Evolutionary conservation across 805 yeast species (phyloP), one percentile per base, ranked within the genome.

Genomic region (Priceomyces carsonii): DNA sequence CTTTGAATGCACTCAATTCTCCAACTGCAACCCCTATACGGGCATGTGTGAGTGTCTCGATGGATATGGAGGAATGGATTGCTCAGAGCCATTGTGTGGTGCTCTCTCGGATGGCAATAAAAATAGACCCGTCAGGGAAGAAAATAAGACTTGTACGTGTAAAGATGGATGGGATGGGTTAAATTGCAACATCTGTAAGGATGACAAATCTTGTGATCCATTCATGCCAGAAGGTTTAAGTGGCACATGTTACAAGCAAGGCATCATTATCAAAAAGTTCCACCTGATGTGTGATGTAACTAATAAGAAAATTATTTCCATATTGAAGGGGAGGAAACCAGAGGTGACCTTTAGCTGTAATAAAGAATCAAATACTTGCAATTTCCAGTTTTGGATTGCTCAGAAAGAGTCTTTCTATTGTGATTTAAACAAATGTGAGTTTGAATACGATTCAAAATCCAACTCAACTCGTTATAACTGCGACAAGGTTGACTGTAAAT

Each of bases 341-440:
- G 95, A 91, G 54, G 96, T 87, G 3, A 89, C 96, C 0, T 91
- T 93, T 61, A 77, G 88, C 25, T 93, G 99, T 66, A 80, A 86
- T 53, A 77, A 71, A 48, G 73, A 83, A 1, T 65, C 77, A 0
- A 73, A 63, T 12, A 60, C 59, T 8, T 93, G 99, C 63, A 80
- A 88, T 56, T 88, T 93, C 63, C 98, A 93, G 60, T 88, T 93
- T 55, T 93, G 99, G 99, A 87, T 93, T 44, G 96, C 82, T 47
- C 79, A 88, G 57, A 66, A 73, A 29, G 99, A 93, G 58, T 82
- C 95, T 40, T 93, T 93, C 59, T 93, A 78, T 58, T 93, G 99
- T 67, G 93, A 83, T 30, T 73, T 93, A 46, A 61, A 72, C 35
- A 62, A 69, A n/a, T 93, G 99, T 67, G 70, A 72, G 9, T 85